These are phyloP conservation scores for Penicillium sp. DNA, from an alignment of 2,329 filamentous ascomycete species.

Conservation along the genomic window DNA sequence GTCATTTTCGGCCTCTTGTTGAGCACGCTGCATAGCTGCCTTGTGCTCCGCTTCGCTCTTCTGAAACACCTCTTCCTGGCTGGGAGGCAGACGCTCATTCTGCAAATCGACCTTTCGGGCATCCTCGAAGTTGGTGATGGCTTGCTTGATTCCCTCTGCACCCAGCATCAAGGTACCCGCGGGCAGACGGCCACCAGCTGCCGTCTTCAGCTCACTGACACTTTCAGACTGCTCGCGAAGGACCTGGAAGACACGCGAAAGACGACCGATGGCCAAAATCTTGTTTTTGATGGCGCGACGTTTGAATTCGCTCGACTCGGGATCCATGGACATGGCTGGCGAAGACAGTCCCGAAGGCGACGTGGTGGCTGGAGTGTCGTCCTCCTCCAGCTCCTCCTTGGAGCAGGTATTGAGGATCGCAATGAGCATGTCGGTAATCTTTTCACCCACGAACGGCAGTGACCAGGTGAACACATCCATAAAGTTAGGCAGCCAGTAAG, in stretches of 20 bases:
- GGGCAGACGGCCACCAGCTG: constrained; percentile 82
- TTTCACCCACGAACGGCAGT: constrained; percentile 94
- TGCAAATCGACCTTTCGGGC: constrained; percentile 94
- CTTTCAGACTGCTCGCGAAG: constrained; percentile 94
- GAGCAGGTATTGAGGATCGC: constrained; percentile 97
- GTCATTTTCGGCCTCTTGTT: constrained; percentile 86
- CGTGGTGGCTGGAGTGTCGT: constrained; percentile 71
- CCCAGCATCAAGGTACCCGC: constrained; percentile 96
- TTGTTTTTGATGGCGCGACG: constrained; percentile 98
- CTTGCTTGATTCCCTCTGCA: constrained; percentile 96
- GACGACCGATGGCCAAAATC: constrained; percentile 90
- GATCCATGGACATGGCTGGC: constrained; percentile 65
- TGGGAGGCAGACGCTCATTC: constrained; percentile 90
- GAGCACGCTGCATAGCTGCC: constrained; percentile 78
- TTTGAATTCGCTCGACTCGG: constrained; percentile 88
- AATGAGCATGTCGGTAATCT: constrained; percentile 99
- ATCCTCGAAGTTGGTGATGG: constrained; percentile 94
- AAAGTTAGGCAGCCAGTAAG: constrained; percentile 99
- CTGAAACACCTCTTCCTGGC: constrained; percentile 81
- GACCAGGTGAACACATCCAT: constrained; percentile 99
- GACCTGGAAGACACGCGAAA: constrained; percentile 97
- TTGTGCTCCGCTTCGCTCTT: constrained; percentile 75
- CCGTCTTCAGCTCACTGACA: constrained; percentile 96
- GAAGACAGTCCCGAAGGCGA: constrained; percentile 62
- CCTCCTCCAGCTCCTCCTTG: constrained; percentile 94